Percentiles rank a stretch among this genome's conserved stretches.
These are phyloP conservation scores for Aspergillus fischeri DNA, from an alignment of 2,329 filamentous ascomycete genomes.

Conservation along the genomic window DNA sequence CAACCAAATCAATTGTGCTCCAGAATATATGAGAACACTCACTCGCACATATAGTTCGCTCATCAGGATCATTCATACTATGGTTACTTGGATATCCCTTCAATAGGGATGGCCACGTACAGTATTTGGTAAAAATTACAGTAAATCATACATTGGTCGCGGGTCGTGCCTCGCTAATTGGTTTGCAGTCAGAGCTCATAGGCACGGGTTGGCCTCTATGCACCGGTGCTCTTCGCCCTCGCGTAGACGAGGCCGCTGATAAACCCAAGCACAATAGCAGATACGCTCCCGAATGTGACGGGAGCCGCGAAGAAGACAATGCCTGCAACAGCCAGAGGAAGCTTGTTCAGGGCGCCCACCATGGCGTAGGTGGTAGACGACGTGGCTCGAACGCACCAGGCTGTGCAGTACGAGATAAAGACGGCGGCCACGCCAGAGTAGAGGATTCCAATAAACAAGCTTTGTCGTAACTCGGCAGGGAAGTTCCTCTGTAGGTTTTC, in stretches of 20 bases:
- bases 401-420: conserved; percentile 98
- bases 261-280: conserved; percentile 87
- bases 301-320: conserved; percentile 94
- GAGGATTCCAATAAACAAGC: conserved; percentile 85
- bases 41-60: too few relatives aligned
- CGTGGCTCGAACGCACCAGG: conserved; percentile 97
- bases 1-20: too few relatives aligned
- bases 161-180: too few relatives aligned
- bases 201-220: too few relatives aligned
- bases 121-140: too few relatives aligned
- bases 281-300: conserved; percentile 85
- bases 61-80: too few relatives aligned
- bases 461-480: conserved; percentile 73
- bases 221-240: conserved; percentile 66
- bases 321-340: conserved; percentile 88
- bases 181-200: too few relatives aligned
- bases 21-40: too few relatives aligned
- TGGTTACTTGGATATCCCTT: too few relatives aligned
- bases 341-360: conserved; percentile 98
- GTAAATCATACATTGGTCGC: too few relatives aligned
- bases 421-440: conserved; percentile 81
- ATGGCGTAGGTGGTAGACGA: conserved; percentile 98
- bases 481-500: conserved; percentile 85
- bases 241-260: conserved; percentile 89
- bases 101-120: too few relatives aligned